A percentile compares a stretch with the other conserved stretches of the same genome.
Evolutionary conservation across 1,284 basidiomycete genomes (phyloP).

Genomic region (Cutaneotrichosporon sp.): DNA sequence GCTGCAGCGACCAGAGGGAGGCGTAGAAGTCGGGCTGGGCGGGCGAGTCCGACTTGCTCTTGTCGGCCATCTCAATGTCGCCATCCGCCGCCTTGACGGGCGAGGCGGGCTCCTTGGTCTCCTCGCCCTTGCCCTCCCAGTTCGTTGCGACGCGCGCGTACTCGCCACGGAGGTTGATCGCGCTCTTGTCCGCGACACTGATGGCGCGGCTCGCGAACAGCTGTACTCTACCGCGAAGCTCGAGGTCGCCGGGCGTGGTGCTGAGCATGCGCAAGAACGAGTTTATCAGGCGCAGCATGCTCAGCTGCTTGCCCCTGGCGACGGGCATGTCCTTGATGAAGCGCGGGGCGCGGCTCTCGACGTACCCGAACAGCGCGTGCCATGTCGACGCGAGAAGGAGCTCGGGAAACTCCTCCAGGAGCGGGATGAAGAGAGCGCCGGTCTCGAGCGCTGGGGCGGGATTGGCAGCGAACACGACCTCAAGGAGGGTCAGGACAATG

Average conservation of each 20-base stretch:
- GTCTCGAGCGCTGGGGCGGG: conserved; percentile 36
- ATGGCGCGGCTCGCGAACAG: conserved; percentile 47
- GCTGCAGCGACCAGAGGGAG: conserved; percentile 51
- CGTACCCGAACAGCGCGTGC: conserved; percentile 43
- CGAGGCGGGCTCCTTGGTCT: conserved; percentile 1
- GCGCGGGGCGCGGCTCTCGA: conserved; percentile 45
- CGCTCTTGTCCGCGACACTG: conserved; percentile 48
- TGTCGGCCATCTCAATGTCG: conserved; percentile 14
- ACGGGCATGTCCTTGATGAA: conserved; percentile 50
- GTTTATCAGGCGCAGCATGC: conserved; percentile 46
- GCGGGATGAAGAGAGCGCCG: conserved; percentile 46
- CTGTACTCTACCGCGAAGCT: conserved; percentile 47
- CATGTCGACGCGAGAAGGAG: conserved; percentile 44
- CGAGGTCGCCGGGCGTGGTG: conserved; percentile 44
- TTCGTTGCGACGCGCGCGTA: conserved; percentile 42
- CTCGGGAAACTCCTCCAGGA: conserved; percentile 49
- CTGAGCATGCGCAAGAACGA: conserved; percentile 45
- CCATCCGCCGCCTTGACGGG: not conserved
- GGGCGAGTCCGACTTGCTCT: not conserved
- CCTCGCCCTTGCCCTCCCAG: conserved; percentile 34
- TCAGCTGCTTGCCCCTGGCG: conserved; percentile 48
- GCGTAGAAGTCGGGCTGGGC: conserved; percentile 46
- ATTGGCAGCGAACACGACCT: conserved; percentile 19
- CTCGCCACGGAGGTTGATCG: conserved; percentile 49
- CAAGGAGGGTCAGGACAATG: conserved; percentile 44